Evolutionary conservation across 768 basidiomycete species (phyloP), one percentile per base, ranked within the genome.

Genomic region (Podaxis mareebaensis): DNA sequence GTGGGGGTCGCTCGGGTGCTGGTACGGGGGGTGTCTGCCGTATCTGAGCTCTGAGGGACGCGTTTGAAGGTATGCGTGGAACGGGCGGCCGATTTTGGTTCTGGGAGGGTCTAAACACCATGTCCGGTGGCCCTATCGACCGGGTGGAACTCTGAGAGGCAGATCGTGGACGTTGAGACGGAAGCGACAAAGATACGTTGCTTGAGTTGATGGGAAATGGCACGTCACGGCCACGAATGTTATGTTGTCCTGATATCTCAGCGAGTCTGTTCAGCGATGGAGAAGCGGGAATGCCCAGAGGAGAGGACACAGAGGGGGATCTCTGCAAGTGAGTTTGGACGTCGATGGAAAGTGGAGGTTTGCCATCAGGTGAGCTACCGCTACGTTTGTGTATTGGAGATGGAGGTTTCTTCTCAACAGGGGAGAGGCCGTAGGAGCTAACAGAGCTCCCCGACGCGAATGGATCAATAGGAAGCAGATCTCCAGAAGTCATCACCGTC

Each of bases 291-390:
- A 49, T 55, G 7, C 53, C 42, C n/a, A 39, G 15, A 24, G 53
- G 53, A 17, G 60, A 61, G 5, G 61, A 62, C 11, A 62, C 17
- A 8, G 60, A 55, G 22, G 54, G 61, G 5, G 61, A 49, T 36
- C 53, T 46, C 61, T 36, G 42, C 3, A 62, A 15, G 10, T 15
- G 11, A 10, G 17, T 10, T 26, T 54, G 53, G 11, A 55, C 44
- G 8, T 61, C 60, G 10, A 61, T 4, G 15, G 60, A 44, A 12
- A 61, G 20, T 6, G 38, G 3, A 0, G 33, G 8, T 55, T 62
- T 39, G 4, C 0, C 20, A 12, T 15, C 36, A 12, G 40, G 33
- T 17, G 53, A 46, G 28, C 61, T 62, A 1, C 33, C 44, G 13
- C 2, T 38, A 10, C 60, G 60, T 28, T 44, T 53, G n/a, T 28